Conservation (phyloP, 2,329 filamentous ascomycete genomes). For the Paradendryphiella salina region DNA sequence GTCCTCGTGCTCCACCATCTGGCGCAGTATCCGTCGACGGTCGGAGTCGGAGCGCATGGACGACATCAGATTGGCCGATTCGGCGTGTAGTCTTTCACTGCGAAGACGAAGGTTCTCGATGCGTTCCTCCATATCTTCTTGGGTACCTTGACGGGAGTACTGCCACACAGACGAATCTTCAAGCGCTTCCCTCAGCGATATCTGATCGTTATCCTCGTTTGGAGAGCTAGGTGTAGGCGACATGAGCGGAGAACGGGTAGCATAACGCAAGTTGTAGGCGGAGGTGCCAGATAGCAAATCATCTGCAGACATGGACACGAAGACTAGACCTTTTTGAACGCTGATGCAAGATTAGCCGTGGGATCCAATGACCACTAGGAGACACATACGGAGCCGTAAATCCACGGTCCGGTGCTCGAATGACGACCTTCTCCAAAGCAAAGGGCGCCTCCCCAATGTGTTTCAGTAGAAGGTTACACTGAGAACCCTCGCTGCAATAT, state of each 20-base stretch:
- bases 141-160: conserved; percentile 29
- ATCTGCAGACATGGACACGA: conserved; percentile 82
- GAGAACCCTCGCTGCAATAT: conserved; percentile 86
- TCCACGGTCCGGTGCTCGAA: conserved; percentile 78
- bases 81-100: conserved; percentile 14
- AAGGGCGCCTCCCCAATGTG: conserved; percentile 83
- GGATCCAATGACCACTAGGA: conserved; percentile 8
- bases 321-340: conserved; percentile 89
- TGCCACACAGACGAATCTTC: conserved; percentile 42
- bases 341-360: conserved; percentile 54
- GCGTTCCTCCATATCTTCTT: conserved; percentile 34
- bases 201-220: conserved; percentile 30
- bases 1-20: conserved; percentile 26
- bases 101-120: conserved; percentile 34
- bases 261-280: conserved; percentile 71
- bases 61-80: conserved; percentile 15
- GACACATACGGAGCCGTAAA: conserved; percentile 81
- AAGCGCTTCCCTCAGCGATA: conserved; percentile 43
- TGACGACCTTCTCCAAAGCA: conserved; percentile 79
- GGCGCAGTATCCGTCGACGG: conserved; percentile 16
- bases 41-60: conserved; percentile 18
- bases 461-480: conserved; percentile 82
- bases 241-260: conserved; percentile 24
- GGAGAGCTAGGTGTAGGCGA: conserved; percentile 36
- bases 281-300: conserved; percentile 73